Evolutionary conservation across 164 flowering plant species (phyloP).

Genomic region (Chloranthus sessilifolius): DNA sequence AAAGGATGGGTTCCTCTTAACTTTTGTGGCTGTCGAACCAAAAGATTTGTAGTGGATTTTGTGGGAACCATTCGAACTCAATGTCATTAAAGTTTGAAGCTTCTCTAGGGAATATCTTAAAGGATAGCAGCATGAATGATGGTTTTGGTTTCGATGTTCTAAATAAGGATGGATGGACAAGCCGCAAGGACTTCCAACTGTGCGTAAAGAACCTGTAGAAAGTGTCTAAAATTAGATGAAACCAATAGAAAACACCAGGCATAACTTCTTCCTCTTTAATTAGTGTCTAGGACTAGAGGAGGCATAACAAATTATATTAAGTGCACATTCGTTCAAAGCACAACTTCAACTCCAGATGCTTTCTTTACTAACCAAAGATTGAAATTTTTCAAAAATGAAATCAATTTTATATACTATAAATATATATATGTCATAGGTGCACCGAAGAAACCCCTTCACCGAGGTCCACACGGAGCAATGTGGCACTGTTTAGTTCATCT

Average conservation of each 20-base stretch:
- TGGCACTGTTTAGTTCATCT: no score
- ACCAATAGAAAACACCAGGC: neutral
- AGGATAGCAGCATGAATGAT: neutral
- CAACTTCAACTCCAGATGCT: no score
- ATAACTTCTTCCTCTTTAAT: neutral
- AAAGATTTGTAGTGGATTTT: conserved; percentile 25
- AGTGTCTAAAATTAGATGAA: neutral
- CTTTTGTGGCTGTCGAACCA: conserved; percentile 31
- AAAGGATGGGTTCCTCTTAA: conserved; percentile 52
- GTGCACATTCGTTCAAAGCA: no score
- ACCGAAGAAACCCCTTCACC: no score
- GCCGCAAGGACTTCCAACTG: neutral
- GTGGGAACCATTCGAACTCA: conserved; percentile 2
- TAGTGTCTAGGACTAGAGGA: no score
- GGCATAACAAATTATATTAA: no score
- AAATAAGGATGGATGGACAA: neutral
- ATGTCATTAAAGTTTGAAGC: neutral
- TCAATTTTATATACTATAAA: no score
- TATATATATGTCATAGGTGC: no score
- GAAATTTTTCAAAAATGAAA: no score
- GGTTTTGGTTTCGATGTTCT: conserved; percentile 9
- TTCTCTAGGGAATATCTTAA: neutral
- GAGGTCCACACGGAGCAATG: no score
- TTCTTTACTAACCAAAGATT: no score
- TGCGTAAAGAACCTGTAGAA: conserved; percentile 9